Percentiles rank a stretch among this genome's conserved stretches.
Evolutionary conservation across 2,329 filamentous ascomycete species (phyloP).

Genomic region (Allantophomopsis lycopodina): DNA sequence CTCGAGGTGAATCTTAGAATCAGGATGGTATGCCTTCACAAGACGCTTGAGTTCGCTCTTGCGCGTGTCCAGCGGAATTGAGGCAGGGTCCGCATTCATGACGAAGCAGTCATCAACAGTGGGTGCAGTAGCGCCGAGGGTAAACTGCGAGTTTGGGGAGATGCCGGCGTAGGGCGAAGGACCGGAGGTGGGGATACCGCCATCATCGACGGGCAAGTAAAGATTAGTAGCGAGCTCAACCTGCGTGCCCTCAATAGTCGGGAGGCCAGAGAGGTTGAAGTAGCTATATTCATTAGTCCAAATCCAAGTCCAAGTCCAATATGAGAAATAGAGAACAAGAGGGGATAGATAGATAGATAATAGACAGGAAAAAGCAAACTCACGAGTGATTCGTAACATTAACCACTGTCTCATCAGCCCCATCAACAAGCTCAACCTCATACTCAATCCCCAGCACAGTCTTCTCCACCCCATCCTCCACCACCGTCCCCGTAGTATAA

Average conservation of each 20-base stretch:
- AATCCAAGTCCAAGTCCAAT: too few species aligned
- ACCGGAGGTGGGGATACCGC: constrained; percentile 59
- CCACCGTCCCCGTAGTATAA: constrained; percentile 63
- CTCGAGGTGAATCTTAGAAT: constrained; percentile 67
- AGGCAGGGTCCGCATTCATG: constrained; percentile 26
- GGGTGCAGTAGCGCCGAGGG: constrained; percentile 50
- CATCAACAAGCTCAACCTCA: constrained; percentile 67
- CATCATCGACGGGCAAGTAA: constrained; percentile 62
- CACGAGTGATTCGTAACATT: constrained; percentile 95
- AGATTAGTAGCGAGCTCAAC: constrained; percentile 41
- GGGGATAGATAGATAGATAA: background rate
- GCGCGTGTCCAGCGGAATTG: constrained; percentile 35
- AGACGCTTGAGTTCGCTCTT: constrained; percentile 48
- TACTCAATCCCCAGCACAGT: constrained; percentile 77
- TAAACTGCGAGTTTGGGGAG: constrained; percentile 53
- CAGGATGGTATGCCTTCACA: constrained; percentile 60
- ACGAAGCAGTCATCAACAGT: constrained; percentile 88
- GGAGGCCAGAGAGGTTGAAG: constrained; percentile 45
- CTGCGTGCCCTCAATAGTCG: constrained; percentile 48
- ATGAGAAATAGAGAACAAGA: background rate
- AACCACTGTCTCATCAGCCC: constrained; percentile 77
- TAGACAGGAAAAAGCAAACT: constrained; percentile 9
- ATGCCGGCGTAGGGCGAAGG: constrained; percentile 52
- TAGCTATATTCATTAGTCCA: constrained; percentile 35
- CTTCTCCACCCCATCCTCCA: constrained; percentile 41